phyloP scores from a whole-genome alignment of 148 eudicot species.

The Limonium bicolor region DNA sequence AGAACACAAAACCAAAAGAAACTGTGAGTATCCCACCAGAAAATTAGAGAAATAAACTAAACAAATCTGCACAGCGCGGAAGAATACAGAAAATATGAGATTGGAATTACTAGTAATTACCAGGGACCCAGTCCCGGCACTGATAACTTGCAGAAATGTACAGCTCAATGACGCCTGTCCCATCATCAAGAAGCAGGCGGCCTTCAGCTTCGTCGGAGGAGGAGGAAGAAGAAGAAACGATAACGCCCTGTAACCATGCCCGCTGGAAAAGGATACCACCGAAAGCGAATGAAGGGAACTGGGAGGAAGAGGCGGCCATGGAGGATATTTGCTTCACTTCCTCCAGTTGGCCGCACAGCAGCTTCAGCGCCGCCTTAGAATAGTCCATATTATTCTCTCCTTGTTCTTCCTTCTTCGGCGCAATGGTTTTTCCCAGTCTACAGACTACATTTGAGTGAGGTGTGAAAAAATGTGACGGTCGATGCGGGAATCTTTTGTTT shows the following conservation, averaged over 20 bases:
- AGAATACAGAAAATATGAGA: neutral
- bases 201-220: slow-evolving; percentile 13
- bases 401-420: too few relatives aligned
- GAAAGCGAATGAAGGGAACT: slow-evolving; percentile 14
- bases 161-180: slow-evolving; percentile 53
- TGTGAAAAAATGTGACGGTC: too few relatives aligned
- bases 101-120: neutral
- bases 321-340: slow-evolving; percentile 20
- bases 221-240: too few relatives aligned
- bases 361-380: slow-evolving; percentile 60
- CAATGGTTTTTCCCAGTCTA: too few relatives aligned
- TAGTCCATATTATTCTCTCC: too few relatives aligned
- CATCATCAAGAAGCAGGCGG: slow-evolving; percentile 58
- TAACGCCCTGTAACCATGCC: slow-evolving; percentile 79
- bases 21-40: too few relatives aligned
- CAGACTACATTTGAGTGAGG: too few relatives aligned
- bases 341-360: slow-evolving; percentile 42
- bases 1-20: neutral
- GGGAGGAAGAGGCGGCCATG: slow-evolving; percentile 19
- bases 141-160: slow-evolving; percentile 15
- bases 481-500: too few relatives aligned
- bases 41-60: too few relatives aligned
- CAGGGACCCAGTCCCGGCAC: slow-evolving; percentile 23
- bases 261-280: slow-evolving; percentile 83
- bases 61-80: too few relatives aligned